phyloP scores from a whole-genome alignment of 2,329 filamentous ascomycete genomes.

The Sporothrix globosa region DNA sequence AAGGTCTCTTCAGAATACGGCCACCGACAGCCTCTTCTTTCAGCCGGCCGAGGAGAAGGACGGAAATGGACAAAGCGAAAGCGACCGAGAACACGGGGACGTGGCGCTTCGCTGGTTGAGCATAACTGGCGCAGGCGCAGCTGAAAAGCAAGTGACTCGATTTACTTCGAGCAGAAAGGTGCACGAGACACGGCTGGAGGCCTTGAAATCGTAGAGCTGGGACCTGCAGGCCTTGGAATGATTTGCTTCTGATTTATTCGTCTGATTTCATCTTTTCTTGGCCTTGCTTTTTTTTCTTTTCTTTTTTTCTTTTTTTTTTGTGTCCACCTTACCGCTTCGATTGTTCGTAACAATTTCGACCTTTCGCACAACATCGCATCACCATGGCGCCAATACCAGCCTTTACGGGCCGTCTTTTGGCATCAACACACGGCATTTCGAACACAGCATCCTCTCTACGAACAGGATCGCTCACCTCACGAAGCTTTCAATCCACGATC shows the following conservation, averaged over 20 bases:
- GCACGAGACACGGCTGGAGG: neutral
- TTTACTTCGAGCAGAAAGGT: neutral
- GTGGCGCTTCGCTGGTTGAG: neutral
- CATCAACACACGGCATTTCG: neutral
- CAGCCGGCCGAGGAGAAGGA: neutral
- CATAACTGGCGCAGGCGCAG: neutral
- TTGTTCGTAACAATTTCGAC: neutral
- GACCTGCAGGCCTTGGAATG: neutral
- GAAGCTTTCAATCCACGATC: neutral
- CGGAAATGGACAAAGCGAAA: neutral
- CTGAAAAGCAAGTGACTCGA: neutral
- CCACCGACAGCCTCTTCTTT: no score
- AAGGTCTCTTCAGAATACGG: no score
- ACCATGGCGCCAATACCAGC: conserved; percentile 5
- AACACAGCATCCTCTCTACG: neutral
- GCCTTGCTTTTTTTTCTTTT: no score
- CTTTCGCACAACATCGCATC: neutral
- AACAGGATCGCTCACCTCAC: neutral
- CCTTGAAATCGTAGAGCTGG: neutral
- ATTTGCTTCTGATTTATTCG: neutral
- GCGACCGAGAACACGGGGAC: neutral
- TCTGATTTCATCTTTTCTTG: neutral
- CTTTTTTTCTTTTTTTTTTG: no score
- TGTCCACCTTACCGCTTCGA: neutral
- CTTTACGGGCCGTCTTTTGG: neutral